Base-by-base conservation (phyloP, 805 yeast genomes). In the Cyberlindnera bimundalis region DNA sequence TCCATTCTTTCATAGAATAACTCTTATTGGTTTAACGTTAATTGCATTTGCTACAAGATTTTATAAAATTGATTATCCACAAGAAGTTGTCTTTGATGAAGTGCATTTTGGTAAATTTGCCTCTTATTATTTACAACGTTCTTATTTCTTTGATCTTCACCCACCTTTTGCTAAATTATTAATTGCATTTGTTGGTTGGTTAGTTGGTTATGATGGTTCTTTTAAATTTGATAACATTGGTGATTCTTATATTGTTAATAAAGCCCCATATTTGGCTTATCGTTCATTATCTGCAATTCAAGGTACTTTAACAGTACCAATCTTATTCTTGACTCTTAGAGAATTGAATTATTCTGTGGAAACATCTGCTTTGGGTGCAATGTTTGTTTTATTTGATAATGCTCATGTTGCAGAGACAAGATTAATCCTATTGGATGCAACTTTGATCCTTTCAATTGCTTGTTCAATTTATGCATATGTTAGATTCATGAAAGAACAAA, bases 151-250 rank as follows among this genome's bases (percentile, higher is more conserved):
- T 58, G 99, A 93, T 65, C 79, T 93, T 38, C 99, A 93, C 66
- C 99, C 99, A 9, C 99, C 99, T 17, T 87, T 93, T 64, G 99
- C 96, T 40, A 93, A 93, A 62, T 71, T 93, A 61, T 71, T 90
- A 51, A 87, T 91, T 64, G 98, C 98, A 0, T 73, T 81, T 43
- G 87, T 83, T 29, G 99, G 99, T 31, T 88, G 82, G 72, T 55
- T 93, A 18, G 79, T 83, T 37, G 96, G 97, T 3, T 93, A 87
- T 62, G 80, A 84, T 56, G 99, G 99, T n/a, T 62, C 75, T 11
- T 93, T 89, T 72, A 87, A 89, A 63, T 93, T 91, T 56, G 96
- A 89, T 47, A 79, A 74, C 56, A 90, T 90, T 62, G 97, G 97
- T 31, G 85, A 84, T 51, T 74, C 78, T 44, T 93, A 89, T 64